Evolutionary conservation across 345 rosid species (phyloP).

Genomic region (Ceriops tagal): DNA sequence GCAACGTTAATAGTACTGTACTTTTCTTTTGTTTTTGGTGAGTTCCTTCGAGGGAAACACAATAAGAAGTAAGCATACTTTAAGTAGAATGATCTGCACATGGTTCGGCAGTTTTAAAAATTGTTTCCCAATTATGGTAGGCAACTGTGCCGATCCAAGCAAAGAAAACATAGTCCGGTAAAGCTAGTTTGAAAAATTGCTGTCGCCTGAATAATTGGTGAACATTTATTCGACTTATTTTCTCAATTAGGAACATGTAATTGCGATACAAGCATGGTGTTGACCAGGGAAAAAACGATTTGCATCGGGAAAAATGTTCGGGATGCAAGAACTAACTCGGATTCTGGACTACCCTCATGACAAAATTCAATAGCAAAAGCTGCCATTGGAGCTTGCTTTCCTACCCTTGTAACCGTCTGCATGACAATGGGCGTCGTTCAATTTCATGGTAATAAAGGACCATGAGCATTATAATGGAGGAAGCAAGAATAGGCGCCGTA

Average conservation of each 20-base stretch:
- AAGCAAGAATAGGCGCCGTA: conserved; percentile 28
- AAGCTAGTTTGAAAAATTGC: too few species aligned
- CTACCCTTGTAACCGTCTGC: conserved; percentile 3
- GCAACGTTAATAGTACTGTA: too few species aligned
- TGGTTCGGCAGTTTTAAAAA: too few species aligned
- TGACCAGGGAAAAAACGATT: not conserved
- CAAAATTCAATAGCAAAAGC: not conserved
- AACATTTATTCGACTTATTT: not conserved
- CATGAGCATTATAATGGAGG: conserved; percentile 18
- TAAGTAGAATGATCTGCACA: too few species aligned
- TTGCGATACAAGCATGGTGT: not conserved
- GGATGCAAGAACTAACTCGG: too few species aligned
- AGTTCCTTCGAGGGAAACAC: not conserved
- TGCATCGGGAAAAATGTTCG: not conserved
- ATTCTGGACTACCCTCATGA: not conserved
- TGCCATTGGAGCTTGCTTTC: not conserved
- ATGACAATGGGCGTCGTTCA: conserved; percentile 10
- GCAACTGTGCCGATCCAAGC: too few species aligned
- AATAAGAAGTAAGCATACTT: not conserved
- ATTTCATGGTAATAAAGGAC: conserved; percentile 21
- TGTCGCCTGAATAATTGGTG: not conserved
- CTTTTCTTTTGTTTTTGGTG: too few species aligned
- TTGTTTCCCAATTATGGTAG: too few species aligned
- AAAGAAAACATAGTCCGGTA: too few species aligned
- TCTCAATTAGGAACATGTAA: not conserved